A percentile compares a stretch with the other conserved stretches of the same genome.
phyloP scores from a whole-genome alignment of 805 yeast genomes.

The Wickerhamomyces bovis region DNA sequence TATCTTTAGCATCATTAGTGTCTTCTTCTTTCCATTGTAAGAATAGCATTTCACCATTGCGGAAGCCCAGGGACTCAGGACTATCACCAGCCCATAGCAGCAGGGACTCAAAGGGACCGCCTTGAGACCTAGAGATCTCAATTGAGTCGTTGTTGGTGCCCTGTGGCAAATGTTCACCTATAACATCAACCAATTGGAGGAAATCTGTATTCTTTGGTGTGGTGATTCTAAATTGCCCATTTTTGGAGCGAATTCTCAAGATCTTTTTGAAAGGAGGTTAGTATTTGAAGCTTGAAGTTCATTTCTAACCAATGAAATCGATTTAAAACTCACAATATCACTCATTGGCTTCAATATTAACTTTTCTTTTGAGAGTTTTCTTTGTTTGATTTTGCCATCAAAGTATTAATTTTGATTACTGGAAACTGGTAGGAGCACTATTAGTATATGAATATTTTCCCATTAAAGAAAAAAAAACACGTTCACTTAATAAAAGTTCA shows the following conservation, averaged over 20 bases:
- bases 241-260: background rate
- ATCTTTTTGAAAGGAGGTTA: background rate
- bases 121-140: constrained; percentile 13
- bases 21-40: constrained; percentile 15
- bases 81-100: constrained; percentile 24
- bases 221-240: background rate
- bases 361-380: background rate
- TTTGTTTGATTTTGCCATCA: background rate
- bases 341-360: background rate
- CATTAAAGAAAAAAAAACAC: background rate
- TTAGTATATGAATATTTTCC: too few species aligned
- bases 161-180: background rate
- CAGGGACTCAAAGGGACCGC: constrained; percentile 23
- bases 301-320: background rate
- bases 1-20: background rate
- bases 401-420: background rate
- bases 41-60: constrained; percentile 44
- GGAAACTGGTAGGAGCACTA: background rate
- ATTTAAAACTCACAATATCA: background rate
- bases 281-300: background rate
- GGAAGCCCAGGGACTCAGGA: constrained; percentile 33
- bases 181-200: background rate
- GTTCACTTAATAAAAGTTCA: too few species aligned
- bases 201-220: background rate
- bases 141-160: background rate